Base-by-base conservation (phyloP, 306 rosid species). In the Citrullus amarus region DNA sequence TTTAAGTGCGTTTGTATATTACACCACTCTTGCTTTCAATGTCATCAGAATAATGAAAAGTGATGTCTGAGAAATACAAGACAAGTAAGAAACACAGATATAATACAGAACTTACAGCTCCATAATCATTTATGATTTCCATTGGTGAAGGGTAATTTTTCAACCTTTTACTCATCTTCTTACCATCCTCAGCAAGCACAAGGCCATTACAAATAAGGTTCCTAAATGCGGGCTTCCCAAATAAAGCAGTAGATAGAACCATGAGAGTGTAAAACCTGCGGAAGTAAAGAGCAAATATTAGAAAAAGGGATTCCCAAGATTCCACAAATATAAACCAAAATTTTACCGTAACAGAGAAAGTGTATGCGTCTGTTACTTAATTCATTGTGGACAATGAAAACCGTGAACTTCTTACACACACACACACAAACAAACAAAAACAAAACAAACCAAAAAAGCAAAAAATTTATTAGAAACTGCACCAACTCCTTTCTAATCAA, bases 151-250 rank as follows among this genome's bases (percentile, higher is more conserved):
- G 97, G 81, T 95, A 92, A 78, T 95, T 95, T 84, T 88, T 91
- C 86, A 92, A 82, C 83, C 97, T 92, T 91, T 95, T 95, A 80
- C 99, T 95, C 97, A 92, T 95, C 87, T 95, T 95, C 66, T 89
- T 95, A 58, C 99, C 97, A 89, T 95, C 97, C 85, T 92, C 97
- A 1, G 99, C 97, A 77, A 92, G 88, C 66, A 92, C 99, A 83
- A 92, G 97, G 70, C 99, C 99, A 86, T 92, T 95, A 87, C 99
- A 95, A 85, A 95, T 90, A 82, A 95, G 93, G 86, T 91, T 95
- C 86, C 87, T 86, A 88, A 95, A 95, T 62, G 97, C 97, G 34
- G 97, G 99, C 81, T 95, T 92, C 71, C 85, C 96, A 87, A 92
- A 92, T 85, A 92, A 88, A 57, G 97, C 97, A 71, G 97, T 92